Conservation (phyloP, 1,284 basidiomycete genomes). For the Polyporus tsugae region DNA sequence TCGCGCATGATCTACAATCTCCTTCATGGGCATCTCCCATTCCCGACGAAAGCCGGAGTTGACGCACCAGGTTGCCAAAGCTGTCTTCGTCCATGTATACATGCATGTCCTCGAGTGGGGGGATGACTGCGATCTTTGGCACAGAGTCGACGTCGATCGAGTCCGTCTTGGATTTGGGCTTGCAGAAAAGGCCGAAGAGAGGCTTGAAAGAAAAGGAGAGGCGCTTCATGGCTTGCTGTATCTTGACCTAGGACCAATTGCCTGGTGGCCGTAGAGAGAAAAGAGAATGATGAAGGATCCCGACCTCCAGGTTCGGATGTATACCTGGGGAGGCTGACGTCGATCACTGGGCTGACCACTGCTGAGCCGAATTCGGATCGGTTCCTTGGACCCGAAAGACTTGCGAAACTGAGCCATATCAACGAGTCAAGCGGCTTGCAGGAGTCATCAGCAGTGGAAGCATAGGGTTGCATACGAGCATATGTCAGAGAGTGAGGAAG, state of each 20-base stretch:
- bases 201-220: not conserved
- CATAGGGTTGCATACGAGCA: too few relatives aligned
- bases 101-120: slow-evolving; percentile 5
- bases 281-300: not conserved
- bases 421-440: not conserved
- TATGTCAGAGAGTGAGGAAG: not conserved
- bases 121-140: slow-evolving; percentile 1
- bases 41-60: not conserved
- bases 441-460: not conserved
- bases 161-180: not conserved
- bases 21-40: not conserved
- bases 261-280: not conserved
- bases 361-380: not conserved
- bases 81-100: not conserved
- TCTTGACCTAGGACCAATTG: not conserved
- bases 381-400: slow-evolving; percentile 3
- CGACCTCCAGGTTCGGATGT: not conserved
- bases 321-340: not conserved
- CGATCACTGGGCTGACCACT: not conserved
- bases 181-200: slow-evolving; percentile 1
- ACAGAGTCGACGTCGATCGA: not conserved
- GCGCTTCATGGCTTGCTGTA: not conserved
- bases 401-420: not conserved
- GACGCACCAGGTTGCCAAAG: slow-evolving; percentile 1
- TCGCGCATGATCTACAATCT: not conserved